Base-by-base conservation (phyloP, 805 yeast genomes). In the Barnettozyma californica region DNA sequence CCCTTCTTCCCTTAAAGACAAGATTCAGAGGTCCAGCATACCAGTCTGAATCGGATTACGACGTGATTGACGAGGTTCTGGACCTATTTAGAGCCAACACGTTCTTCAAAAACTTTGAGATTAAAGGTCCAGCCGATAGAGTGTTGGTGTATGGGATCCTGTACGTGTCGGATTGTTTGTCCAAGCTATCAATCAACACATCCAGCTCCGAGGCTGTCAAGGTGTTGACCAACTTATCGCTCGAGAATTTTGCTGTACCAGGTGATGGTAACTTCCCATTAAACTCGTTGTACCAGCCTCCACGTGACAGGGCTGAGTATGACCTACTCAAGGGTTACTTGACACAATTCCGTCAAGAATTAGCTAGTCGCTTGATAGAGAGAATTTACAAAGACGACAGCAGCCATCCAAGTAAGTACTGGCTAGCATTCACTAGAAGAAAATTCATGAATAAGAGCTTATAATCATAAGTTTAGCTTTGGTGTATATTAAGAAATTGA, bases 211-310 rank as follows among this genome's bases (percentile, higher is more conserved):
- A 85, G 45, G 90, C 91, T 0, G 70, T 73, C 23, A 77, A 83
- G 53, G 67, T 73, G n/a, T 76, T 94, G 54, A 90, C 87, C 54
- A 91, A 91, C 62, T 75, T 90, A 54, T 84, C 97, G 1, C 75
- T 94, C 49, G 98, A 92, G 57, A 81, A 82, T 63, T 92, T 94
- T 62, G 75, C 91, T 16, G 76, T 94, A 53, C 99, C 99, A 2
- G 99, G 99, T 21, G 97, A 94, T 52, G 81, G 92, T 9, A 90
- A 92, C 13, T 94, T 94, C 73, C 97, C 98, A 18, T 74, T 94
- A 67, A 92, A 91, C 66, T 77, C 89, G 0, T 67, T 56, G 63
- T 94, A 63, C 80, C 82, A 78, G 43, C 78, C 96, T 9, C 94
- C 97, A 19, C 70, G 74, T 31, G 86, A 82, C 60, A 82, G 83